A percentile compares a stretch with the other conserved stretches of the same genome.
Evolutionary conservation across 2,329 filamentous ascomycete genomes (phyloP).

Genomic region (Penicillium verrucosum): DNA sequence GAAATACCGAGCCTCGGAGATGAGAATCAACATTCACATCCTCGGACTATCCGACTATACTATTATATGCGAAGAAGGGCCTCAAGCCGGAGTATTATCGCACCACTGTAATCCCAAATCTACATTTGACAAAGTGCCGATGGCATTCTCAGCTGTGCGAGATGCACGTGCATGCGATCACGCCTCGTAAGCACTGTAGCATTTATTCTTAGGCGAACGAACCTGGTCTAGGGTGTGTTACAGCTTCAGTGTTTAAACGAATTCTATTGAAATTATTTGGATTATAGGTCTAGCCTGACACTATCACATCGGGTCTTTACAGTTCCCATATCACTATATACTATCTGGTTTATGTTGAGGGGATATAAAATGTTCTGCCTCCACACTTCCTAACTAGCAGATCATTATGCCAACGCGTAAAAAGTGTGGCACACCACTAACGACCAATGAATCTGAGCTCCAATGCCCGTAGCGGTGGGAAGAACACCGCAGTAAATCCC

Average conservation of each 20-base stretch:
- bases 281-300: neutral
- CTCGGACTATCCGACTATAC: neutral
- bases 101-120: neutral
- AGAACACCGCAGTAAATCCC: conserved; percentile 35
- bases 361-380: neutral
- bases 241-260: neutral
- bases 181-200: neutral
- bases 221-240: neutral
- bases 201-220: neutral
- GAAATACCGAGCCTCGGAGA: neutral
- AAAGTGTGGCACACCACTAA: conserved; percentile 7
- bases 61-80: neutral
- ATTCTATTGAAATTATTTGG: neutral
- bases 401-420: neutral
- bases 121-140: neutral
- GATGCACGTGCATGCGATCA: neutral
- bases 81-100: neutral
- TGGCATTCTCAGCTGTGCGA: neutral
- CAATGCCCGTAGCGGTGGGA: conserved; percentile 36
- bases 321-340: neutral
- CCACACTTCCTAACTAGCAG: neutral
- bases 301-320: neutral
- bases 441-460: conserved; percentile 32
- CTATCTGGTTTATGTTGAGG: neutral
- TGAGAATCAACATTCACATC: neutral